Base-by-base conservation (phyloP, 2,329 filamentous ascomycete genomes). In the Aspergillus fumigatiaffinis region DNA sequence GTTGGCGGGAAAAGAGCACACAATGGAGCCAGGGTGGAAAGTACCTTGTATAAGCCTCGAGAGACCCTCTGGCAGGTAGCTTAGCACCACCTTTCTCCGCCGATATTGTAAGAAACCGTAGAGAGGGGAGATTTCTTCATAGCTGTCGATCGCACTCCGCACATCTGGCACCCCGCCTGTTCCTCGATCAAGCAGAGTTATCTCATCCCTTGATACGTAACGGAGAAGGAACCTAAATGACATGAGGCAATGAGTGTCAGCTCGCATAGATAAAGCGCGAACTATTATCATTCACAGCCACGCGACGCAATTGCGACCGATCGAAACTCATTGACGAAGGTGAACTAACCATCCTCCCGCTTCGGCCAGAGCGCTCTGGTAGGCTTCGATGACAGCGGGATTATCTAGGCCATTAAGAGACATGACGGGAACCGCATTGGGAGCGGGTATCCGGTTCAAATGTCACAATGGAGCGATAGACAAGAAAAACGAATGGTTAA, bases 341-440 rank as follows among this genome's bases (percentile, higher is more conserved):
- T 47, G 54, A 57, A 80, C 89, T 76, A 84, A 97, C 94, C 94
- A 99, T 88, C 92, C 92, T 79, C 92, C 92, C 57, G 91, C 86
- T 77, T 97, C 94, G 59, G 84, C 84, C 67, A 87, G 80, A 56
- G 91, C 90, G 67, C 85, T 80, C 71, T 92, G 89, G 77, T 96
- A 88, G 69, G 92, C 92, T 78, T 95, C 91, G 77, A 87, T 85
- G 77, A 99, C 84, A 71, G 86, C 84, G 66, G 84, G 80, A 78
- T 86, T 84, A 79, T 97, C 92, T 77, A 97, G 83, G 64, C 94
- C 94, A 86, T 96, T 96, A 77, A 97, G 83, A 81, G 93, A 97
- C 93, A 97, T 97, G 68, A 66, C 64, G 69, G 65, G 67, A 67
- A 65, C 70, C 64, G 70, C 73, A 76, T 77, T 63, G 65, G 64